phyloP scores from a whole-genome alignment of 2,329 filamentous ascomycete genomes.

The Cryphonectria carpinicola region DNA sequence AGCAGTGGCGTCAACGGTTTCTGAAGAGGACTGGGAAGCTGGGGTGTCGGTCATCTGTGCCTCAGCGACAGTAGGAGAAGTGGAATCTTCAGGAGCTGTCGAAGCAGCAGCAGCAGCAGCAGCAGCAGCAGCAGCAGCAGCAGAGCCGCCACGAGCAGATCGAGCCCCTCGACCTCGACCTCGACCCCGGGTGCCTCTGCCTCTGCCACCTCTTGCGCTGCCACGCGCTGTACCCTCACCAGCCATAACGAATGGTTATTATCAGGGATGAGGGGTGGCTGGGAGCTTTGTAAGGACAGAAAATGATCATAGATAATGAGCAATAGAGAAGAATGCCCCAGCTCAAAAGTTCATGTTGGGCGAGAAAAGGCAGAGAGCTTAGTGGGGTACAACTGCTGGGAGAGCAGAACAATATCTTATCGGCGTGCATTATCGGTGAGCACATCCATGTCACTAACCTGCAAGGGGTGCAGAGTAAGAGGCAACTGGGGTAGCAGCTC shows the following conservation, averaged over 20 bases:
- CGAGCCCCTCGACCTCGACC: slow-evolving; percentile 39
- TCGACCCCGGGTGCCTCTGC: slow-evolving; percentile 34
- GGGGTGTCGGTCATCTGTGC: slow-evolving; percentile 5
- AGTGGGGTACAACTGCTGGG: slow-evolving; percentile 6
- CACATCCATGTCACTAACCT: background rate
- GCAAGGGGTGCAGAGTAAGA: background rate
- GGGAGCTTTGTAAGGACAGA: background rate
- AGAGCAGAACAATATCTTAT: slow-evolving; percentile 16
- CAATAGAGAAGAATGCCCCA: background rate
- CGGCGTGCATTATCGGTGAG: slow-evolving; percentile 11
- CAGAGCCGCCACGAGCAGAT: slow-evolving; percentile 37
- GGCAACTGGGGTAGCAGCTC: background rate
- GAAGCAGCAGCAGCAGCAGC: slow-evolving; percentile 14
- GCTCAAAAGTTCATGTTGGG: background rate
- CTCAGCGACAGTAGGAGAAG: background rate
- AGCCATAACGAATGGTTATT: slow-evolving; percentile 17
- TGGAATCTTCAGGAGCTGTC: background rate
- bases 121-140: slow-evolving; percentile 8
- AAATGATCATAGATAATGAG: background rate
- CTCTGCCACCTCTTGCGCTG: slow-evolving; percentile 22
- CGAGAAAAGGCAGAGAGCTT: slow-evolving; percentile 2
- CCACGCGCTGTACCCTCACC: slow-evolving; percentile 24
- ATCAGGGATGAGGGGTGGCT: slow-evolving; percentile 6
- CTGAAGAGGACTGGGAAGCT: slow-evolving; percentile 4
- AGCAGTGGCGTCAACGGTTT: background rate